Percentiles rank a stretch among this genome's conserved stretches.
Evolutionary conservation across 73 alveolate genomes (phyloP).

Genomic region (Paramecium sexaurelia): DNA sequence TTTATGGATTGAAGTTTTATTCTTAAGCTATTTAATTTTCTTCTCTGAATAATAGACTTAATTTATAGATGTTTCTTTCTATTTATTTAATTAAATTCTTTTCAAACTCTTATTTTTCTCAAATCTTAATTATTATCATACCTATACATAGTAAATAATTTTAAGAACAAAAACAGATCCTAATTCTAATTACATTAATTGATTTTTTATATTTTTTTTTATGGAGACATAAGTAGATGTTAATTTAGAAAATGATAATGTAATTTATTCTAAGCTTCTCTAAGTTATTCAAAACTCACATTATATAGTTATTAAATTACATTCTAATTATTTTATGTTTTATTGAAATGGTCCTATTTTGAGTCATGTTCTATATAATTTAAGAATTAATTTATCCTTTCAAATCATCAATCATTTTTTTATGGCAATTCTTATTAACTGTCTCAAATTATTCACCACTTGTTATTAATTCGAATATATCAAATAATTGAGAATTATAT

Average conservation of each 20-base stretch:
- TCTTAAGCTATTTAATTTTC: neutral
- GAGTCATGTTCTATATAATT: constrained; percentile 8
- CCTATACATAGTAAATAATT: neutral
- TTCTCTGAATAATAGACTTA: neutral
- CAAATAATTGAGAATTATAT: constrained; percentile 21
- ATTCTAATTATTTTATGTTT: constrained; percentile 1
- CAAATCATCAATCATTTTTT: constrained; percentile 45
- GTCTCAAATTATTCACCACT: neutral
- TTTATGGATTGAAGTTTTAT: neutral
- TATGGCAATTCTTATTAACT: neutral
- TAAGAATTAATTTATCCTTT: neutral
- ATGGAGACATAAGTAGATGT: constrained; percentile 1
- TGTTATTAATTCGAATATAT: constrained; percentile 41
- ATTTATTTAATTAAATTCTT: constrained; percentile 7
- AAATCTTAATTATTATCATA: neutral
- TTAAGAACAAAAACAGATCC: neutral
- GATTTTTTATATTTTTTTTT: neutral
- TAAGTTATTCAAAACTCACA: neutral
- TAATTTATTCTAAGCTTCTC: neutral
- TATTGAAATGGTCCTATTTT: neutral
- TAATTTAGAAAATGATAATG: neutral
- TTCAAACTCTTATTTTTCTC: constrained; percentile 41
- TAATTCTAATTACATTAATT: neutral
- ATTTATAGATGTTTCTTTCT: neutral
- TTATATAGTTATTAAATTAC: neutral